These are phyloP conservation scores for Gloeostereum incarnatum DNA, from an alignment of 768 basidiomycete genomes.

Conservation along the genomic window DNA sequence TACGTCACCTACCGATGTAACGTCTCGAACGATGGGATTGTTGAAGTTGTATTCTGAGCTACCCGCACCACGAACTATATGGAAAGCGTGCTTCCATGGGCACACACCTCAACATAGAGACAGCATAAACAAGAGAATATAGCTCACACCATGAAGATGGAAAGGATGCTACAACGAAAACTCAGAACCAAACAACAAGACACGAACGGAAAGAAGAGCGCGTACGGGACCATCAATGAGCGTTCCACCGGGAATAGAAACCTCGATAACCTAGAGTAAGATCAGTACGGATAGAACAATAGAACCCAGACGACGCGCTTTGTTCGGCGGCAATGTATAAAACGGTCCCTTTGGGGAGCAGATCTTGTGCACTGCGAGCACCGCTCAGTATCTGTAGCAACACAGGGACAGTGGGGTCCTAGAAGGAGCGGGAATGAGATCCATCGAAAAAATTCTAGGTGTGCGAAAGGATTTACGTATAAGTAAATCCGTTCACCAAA, in stretches of 20 bases:
- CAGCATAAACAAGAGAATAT: neutral
- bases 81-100: slow-evolving; percentile 21
- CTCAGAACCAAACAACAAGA: neutral
- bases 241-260: slow-evolving; percentile 31
- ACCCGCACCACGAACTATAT: slow-evolving; percentile 31
- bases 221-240: slow-evolving; percentile 23
- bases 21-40: too few species aligned
- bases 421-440: slow-evolving; percentile 16
- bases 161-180: slow-evolving; percentile 24
- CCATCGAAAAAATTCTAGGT: slow-evolving; percentile 9
- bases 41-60: slow-evolving; percentile 25
- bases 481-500: neutral
- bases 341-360: slow-evolving; percentile 30
- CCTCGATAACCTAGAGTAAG: slow-evolving; percentile 28
- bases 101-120: neutral
- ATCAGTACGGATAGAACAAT: neutral
- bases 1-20: too few species aligned
- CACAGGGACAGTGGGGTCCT: slow-evolving; percentile 29
- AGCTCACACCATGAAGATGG: slow-evolving; percentile 31
- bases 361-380: slow-evolving; percentile 24
- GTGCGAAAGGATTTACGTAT: too few species aligned
- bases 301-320: too few species aligned
- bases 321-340: neutral
- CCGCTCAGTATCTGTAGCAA: slow-evolving; percentile 43
- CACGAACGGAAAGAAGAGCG: neutral